Evolutionary conservation across 2,329 filamentous ascomycete species (phyloP), one percentile per base, ranked within the genome.

Genomic region (Thelonectria rubi): DNA sequence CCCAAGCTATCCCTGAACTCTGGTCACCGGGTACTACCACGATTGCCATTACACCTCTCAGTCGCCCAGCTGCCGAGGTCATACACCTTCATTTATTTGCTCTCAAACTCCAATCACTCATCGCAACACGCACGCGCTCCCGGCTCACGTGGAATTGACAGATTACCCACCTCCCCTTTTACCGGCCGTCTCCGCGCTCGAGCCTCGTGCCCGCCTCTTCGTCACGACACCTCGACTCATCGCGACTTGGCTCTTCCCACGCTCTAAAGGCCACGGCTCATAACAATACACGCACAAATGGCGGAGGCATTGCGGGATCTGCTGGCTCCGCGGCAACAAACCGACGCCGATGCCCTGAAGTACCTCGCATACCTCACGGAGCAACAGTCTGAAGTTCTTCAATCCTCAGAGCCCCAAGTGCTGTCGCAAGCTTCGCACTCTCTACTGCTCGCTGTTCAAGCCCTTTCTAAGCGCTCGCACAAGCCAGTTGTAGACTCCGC

Each of bases 391-490:
- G 83, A 88, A 21, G 86, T 90, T 37, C 84, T 98, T 55, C 86
- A 87, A 52, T 86, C 87, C 21, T 88, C 86, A 7, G 95, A 99
- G 76, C 89, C 91, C 0, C 88, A 93, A 63, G 88, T 88, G 1
- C 86, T 98, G n/a, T 82, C 90, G 0, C 92, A 97, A 71, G 85
- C 88, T 57, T 90, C 91, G 3, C 93, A 97, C 64, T 91, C 92
- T 0, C 86, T 91, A 42, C 85, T 94, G 14, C 86, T 97, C 42
- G 92, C 93, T 1, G 84, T 98, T 1, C 95, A 99, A 75, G 86
- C 88, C 0, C 87, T 98, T 51, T 94, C 94, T 8, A 97, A 97
- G 70, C 91, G 92, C 68, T 97, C 94, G 1, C 90, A 97, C 77
- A 92, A 90, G 73, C 84, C 89, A 17, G 89, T 98, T 66, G 93